A percentile compares a stretch with the other conserved stretches of the same genome.
phyloP scores from a whole-genome alignment of 768 basidiomycete genomes.

The Lactarius vividus region DNA sequence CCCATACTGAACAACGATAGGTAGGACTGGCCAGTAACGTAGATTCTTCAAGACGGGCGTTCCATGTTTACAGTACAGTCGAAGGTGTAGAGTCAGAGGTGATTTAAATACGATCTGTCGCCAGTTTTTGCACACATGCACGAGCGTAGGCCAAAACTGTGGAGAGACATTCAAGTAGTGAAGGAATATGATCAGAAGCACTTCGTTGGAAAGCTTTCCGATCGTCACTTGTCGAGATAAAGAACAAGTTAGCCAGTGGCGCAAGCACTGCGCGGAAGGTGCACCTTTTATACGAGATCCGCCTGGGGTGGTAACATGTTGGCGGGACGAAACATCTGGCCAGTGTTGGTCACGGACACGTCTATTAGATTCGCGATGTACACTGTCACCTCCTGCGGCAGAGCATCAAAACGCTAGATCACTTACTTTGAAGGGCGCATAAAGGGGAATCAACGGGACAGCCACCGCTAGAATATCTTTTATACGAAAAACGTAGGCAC shows the following conservation, averaged over 20 bases:
- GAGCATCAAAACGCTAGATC: background rate
- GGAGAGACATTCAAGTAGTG: background rate
- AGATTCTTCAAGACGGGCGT: background rate
- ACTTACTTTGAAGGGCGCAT: background rate
- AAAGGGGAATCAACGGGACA: background rate
- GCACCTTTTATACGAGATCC: background rate
- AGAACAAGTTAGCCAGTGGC: background rate
- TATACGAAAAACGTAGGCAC: background rate
- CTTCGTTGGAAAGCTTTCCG: background rate
- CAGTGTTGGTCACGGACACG: background rate
- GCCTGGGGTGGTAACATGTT: background rate
- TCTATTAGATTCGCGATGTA: background rate
- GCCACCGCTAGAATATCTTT: background rate
- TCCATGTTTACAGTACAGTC: background rate
- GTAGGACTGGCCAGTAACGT: background rate
- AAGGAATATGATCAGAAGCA: background rate
- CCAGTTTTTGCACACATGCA: background rate
- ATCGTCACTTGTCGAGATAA: background rate
- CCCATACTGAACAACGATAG: background rate
- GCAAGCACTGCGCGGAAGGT: background rate
- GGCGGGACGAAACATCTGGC: background rate
- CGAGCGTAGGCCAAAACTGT: background rate
- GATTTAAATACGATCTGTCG: background rate
- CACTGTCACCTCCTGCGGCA: background rate
- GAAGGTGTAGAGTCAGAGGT: background rate